Percentiles rank a stretch among this genome's conserved stretches.
Conservation (phyloP, 75 land plant species). For the Gnetum montanum region DNA sequence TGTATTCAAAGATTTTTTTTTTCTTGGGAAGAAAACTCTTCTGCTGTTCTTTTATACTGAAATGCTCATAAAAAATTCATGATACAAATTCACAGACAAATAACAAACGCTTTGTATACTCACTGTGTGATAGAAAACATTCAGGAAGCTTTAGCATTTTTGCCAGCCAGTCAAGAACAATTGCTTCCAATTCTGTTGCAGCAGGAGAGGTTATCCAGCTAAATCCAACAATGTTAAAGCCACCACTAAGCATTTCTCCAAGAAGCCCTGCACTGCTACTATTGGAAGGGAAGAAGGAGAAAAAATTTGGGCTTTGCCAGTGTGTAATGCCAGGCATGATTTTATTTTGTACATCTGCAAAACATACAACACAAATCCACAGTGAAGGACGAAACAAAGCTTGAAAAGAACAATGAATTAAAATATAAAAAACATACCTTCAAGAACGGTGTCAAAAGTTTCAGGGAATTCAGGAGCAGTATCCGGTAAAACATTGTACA, state of each 20-base stretch:
- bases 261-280: conserved; percentile 76
- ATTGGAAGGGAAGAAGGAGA: conserved; percentile 83
- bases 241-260: conserved; percentile 97
- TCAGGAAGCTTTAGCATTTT: conserved; percentile 74
- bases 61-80: no score
- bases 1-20: no score
- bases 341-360: conserved; percentile 57
- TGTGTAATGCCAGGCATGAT: conserved; percentile 84
- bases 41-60: neutral
- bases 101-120: no score
- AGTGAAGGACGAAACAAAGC: neutral
- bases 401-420: neutral
- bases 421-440: conserved; percentile 27
- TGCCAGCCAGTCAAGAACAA: conserved; percentile 85
- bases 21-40: neutral
- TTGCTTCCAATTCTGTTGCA: conserved; percentile 88
- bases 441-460: conserved; percentile 45
- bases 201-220: conserved; percentile 95
- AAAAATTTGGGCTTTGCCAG: conserved; percentile 91
- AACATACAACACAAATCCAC: conserved; percentile 1
- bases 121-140: conserved; percentile 66
- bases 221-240: conserved; percentile 74
- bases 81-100: no score
- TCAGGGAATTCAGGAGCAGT: conserved; percentile 65
- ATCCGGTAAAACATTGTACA: conserved; percentile 53